Evolutionary conservation across 768 basidiomycete genomes (phyloP).

Genomic region (Suillus clintonianus): DNA sequence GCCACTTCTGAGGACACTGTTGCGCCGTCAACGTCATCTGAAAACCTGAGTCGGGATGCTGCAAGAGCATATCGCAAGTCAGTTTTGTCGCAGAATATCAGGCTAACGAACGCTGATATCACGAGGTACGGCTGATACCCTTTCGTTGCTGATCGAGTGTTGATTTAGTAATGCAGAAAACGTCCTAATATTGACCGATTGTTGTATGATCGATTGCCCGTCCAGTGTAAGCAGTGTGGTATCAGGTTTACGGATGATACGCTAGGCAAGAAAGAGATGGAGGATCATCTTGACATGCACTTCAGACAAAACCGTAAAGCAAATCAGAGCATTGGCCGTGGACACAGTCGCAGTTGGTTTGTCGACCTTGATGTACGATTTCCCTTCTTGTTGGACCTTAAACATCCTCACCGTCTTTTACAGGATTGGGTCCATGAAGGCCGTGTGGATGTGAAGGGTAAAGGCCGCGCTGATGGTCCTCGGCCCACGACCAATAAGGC

Average conservation of each 20-base stretch:
- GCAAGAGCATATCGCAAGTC: constrained; percentile 59
- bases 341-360: constrained; percentile 91
- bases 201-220: constrained; percentile 72
- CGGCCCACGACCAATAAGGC: constrained; percentile 56
- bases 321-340: constrained; percentile 75
- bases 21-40: constrained; percentile 26
- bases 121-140: constrained; percentile 51
- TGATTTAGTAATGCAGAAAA: constrained; percentile 44
- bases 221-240: constrained; percentile 94
- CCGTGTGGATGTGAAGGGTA: constrained; percentile 63
- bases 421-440: constrained; percentile 90
- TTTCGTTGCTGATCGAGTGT: not conserved
- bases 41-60: constrained; percentile 45
- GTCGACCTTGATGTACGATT: constrained; percentile 72
- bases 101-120: constrained; percentile 69
- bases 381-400: constrained; percentile 4
- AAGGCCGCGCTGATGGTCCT: constrained; percentile 58
- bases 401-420: constrained; percentile 11
- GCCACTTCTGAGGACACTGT: constrained; percentile 30
- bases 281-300: constrained; percentile 95
- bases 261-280: constrained; percentile 72
- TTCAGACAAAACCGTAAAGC: constrained; percentile 90
- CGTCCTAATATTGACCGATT: constrained; percentile 64
- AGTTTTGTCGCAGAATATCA: constrained; percentile 61
- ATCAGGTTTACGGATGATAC: constrained; percentile 77